A percentile compares a stretch with the other conserved stretches of the same genome.
phyloP scores from a whole-genome alignment of 768 basidiomycete species.

The Tylopilus sp. region DNA sequence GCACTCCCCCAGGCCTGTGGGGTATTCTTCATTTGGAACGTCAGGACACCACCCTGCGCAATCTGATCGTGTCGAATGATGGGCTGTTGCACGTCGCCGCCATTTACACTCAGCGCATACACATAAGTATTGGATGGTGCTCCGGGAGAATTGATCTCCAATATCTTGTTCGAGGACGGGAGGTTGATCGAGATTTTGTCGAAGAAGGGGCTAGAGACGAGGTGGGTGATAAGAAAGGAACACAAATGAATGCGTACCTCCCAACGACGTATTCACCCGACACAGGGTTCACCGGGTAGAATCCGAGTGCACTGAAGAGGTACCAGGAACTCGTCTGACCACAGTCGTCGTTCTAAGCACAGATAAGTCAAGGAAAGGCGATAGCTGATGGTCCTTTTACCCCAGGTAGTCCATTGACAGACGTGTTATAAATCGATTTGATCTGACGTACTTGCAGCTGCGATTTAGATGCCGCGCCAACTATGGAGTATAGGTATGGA shows the following conservation, averaged over 20 bases:
- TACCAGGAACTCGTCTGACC: conserved; percentile 93
- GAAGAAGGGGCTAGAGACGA: conserved; percentile 44
- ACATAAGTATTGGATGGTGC: conserved; percentile 61
- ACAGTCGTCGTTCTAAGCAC: conserved; percentile 75
- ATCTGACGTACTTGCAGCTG: conserved; percentile 72
- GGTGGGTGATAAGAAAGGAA: background rate
- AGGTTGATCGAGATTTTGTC: conserved; percentile 53
- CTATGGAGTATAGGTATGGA: conserved; percentile 75
- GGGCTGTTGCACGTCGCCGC: conserved; percentile 38
- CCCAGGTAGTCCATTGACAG: conserved; percentile 68
- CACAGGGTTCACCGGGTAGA: conserved; percentile 83
- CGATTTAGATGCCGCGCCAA: conserved; percentile 65
- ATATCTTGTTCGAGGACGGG: conserved; percentile 34
- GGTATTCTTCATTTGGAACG: conserved; percentile 61
- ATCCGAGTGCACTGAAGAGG: conserved; percentile 76
- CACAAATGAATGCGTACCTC: conserved; percentile 40
- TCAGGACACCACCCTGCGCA: conserved; percentile 50
- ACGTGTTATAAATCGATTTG: conserved; percentile 58
- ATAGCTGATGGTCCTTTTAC: conserved; percentile 35
- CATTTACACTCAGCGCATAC: conserved; percentile 56
- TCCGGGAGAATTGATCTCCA: conserved; percentile 55
- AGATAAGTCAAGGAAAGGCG: background rate
- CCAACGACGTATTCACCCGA: conserved; percentile 75
- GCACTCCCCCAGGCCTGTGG: conserved; percentile 43
- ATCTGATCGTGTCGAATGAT: conserved; percentile 62